phyloP scores from a whole-genome alignment of 1,139 yeast species.

The Yamadazyma epiphylla region DNA sequence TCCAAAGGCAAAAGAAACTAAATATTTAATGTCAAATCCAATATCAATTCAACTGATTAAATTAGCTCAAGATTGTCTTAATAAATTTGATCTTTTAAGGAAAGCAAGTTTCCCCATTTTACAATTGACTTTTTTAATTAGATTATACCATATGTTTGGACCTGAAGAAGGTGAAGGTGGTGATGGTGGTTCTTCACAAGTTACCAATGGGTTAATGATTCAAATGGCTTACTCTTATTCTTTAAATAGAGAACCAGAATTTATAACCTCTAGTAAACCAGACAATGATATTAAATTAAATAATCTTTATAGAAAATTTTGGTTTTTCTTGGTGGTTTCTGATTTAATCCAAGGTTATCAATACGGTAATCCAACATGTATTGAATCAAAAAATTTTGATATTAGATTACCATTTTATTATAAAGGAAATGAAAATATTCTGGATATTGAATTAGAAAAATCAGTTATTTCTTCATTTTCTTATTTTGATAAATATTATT shows the following conservation, averaged over 20 bases:
- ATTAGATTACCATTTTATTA: slow-evolving; percentile 17
- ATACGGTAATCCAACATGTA: slow-evolving; percentile 23
- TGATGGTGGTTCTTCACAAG: slow-evolving; percentile 45
- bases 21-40: slow-evolving; percentile 12
- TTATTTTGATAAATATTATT: slow-evolving; percentile 21
- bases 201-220: slow-evolving; percentile 35
- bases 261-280: slow-evolving; percentile 21
- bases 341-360: slow-evolving; percentile 21
- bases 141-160: slow-evolving; percentile 39
- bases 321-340: slow-evolving; percentile 26
- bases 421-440: slow-evolving; percentile 22
- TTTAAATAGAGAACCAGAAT: slow-evolving; percentile 38
- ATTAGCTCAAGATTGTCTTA: slow-evolving; percentile 34
- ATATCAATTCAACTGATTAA: slow-evolving; percentile 32
- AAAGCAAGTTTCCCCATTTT: slow-evolving; percentile 43
- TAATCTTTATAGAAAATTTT: slow-evolving; percentile 32
- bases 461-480: slow-evolving; percentile 16
- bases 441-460: slow-evolving; percentile 26
- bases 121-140: slow-evolving; percentile 41
- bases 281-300: slow-evolving; percentile 23
- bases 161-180: slow-evolving; percentile 51
- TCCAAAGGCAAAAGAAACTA: slow-evolving; percentile 15
- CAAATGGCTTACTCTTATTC: slow-evolving; percentile 46
- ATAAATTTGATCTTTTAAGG: slow-evolving; percentile 35
- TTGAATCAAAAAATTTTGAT: slow-evolving; percentile 17